Base-by-base conservation (phyloP, 2,329 filamentous ascomycete species). In the Claviceps paspali region DNA sequence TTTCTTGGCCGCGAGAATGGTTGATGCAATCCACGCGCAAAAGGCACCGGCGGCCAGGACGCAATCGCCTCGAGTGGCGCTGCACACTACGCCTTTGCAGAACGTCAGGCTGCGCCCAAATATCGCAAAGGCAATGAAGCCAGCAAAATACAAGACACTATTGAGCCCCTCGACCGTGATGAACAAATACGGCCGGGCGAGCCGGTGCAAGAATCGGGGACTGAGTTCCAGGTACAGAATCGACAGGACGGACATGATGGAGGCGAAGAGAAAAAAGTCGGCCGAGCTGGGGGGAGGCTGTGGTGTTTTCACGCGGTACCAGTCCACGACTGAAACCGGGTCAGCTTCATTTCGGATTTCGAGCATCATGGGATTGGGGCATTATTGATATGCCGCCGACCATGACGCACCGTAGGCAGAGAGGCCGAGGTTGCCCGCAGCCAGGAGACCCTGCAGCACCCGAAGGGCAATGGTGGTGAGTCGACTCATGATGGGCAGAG, bases 11-110 rank as follows among this genome's bases (percentile, higher is more conserved):
- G 63, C 54, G 24, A 75, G 45, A 22, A 59, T 56, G 9, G 64
- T 59, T 3, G 65, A 68, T 22, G 51, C 63, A 23, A 57, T 56
- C 74, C 74, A 79, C 9, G 65, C 53, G 15, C 62, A 48, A 50
- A 73, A 77, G 41, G 64, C 60, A 38, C 68, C 59, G 10, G 70
- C 65, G 14, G 68, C 64, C 35, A 76, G 63, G 29, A 65, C 67
- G n/a, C 67, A 63, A 41, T 67, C 63, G 30, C 69, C 68, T 15
- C 67, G 66, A 29, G 69, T 70, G 10, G 67, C 63, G 18, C 59
- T 59, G 57, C 74, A 79, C 19, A 76, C 68, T 27, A 57, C 59
- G 29, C 73, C 73, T 21, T 62, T 59, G 55, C 73, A 78, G 57
- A 73, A 72, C 38, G 67, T 54, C 35, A 77, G 58, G 36, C 59